Conservation (phyloP, 257 asterid species). For the Nicotiana undulata region DNA sequence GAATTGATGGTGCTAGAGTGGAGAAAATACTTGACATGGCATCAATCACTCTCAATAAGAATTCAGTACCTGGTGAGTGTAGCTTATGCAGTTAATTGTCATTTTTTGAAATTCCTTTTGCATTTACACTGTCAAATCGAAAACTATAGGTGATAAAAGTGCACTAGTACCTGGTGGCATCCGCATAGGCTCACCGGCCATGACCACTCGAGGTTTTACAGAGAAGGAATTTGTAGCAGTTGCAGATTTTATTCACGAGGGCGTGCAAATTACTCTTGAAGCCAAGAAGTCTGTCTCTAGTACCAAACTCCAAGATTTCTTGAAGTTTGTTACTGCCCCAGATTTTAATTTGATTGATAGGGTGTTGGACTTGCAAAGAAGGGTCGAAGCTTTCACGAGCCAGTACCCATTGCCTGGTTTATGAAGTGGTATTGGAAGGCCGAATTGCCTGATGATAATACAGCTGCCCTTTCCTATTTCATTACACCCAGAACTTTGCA, state of each 20-base stretch:
- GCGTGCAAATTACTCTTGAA: slow-evolving; percentile 66
- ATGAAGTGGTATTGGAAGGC: slow-evolving; percentile 21
- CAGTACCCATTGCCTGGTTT: slow-evolving; percentile 80
- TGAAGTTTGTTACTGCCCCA: slow-evolving; percentile 55
- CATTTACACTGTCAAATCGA: neutral
- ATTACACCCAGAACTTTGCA: neutral
- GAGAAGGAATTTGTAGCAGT: slow-evolving; percentile 56
- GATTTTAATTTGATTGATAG: slow-evolving; percentile 51
- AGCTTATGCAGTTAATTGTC: neutral
- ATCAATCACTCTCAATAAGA: slow-evolving; percentile 87
- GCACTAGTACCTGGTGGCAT: slow-evolving; percentile 94
- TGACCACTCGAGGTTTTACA: slow-evolving; percentile 83
- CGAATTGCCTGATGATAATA: neutral
- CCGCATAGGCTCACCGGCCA: slow-evolving; percentile 88
- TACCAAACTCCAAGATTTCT: slow-evolving; percentile 74
- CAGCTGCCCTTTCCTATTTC: neutral
- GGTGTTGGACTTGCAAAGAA: slow-evolving; percentile 45
- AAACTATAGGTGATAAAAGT: slow-evolving; percentile 69
- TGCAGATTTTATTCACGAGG: slow-evolving; percentile 88
- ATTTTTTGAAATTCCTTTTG: neutral
- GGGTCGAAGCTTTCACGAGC: slow-evolving; percentile 73
- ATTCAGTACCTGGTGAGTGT: slow-evolving; percentile 86
- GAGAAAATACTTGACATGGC: slow-evolving; percentile 95
- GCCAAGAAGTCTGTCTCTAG: slow-evolving; percentile 68
- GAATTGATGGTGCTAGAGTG: slow-evolving; percentile 88